Base-by-base conservation (phyloP, 352 stramenopile genomes). In the Phytophthora capsici region DNA sequence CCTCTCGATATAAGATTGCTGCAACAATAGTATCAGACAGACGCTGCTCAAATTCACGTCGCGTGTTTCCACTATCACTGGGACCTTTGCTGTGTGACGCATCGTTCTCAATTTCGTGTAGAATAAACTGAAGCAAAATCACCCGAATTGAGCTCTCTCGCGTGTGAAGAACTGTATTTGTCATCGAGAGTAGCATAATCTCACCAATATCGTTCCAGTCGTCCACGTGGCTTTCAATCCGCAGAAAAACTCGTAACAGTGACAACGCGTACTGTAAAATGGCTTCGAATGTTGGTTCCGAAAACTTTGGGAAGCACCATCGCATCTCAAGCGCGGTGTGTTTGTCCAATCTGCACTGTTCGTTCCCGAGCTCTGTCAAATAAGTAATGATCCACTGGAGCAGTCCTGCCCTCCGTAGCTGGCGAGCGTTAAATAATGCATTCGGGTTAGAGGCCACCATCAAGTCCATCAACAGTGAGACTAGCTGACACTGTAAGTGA, bases 381-480 rank as follows among this genome's bases (percentile, higher is more conserved):
- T 86, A 90, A 16, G 71, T 44, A 5, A 93, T 47, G 12, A 88
- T 71, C 86, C 86, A 94, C 34, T 60, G 63, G 1, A 91, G 19
- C 2, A 94, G 44, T 1, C 72, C 69, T 4, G 73, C 62, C 44
- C 85, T 73, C 13, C 86, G 80, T 32, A 94, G 30, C 44, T 93
- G 86, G 2, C 86, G 77, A 1, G 75, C 82, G 51, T 94, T 94
- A 52, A 94, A 94, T 12, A 94, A 59, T 9, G 84, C 71, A 30
- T 94, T 94, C 2, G 82, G 79, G 50, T 94, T 94, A 6, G 63
- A 57, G 0, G 54, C 17, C 10, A 80, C 68, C 6, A 94, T 48
- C 3, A 82, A 63, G n/a, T 75, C 59, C 37, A 79, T 69, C 4
- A 94, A 69, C 6, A 78, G 61, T 7, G 60, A 30, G 17, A 94